A percentile compares a stretch with the other conserved stretches of the same genome.
phyloP scores from a whole-genome alignment of 441 rosid species.

The Theobroma grandiflorum region DNA sequence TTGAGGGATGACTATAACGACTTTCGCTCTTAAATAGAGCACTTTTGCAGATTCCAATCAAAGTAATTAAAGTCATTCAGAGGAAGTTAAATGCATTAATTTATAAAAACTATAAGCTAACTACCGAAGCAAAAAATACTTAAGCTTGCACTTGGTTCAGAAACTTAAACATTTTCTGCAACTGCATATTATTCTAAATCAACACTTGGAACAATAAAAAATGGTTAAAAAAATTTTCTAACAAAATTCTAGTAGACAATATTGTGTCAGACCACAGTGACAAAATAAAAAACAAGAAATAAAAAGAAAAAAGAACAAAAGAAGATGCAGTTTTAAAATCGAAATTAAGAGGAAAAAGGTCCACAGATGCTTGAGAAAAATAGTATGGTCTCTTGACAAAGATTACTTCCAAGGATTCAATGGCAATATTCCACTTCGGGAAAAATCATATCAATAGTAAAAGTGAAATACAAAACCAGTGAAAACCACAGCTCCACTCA shows the following conservation, averaged over 20 bases:
- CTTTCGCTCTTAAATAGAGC: conserved; percentile 21
- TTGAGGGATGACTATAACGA: conserved; percentile 17
- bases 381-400: neutral
- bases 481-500: neutral
- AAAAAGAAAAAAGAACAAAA: conserved; percentile 13
- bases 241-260: neutral
- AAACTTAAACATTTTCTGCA: conserved; percentile 13
- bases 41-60: neutral
- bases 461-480: neutral
- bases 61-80: neutral
- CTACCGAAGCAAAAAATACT: neutral
- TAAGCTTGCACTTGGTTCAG: conserved; percentile 5
- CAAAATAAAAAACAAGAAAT: conserved; percentile 22
- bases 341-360: conserved; percentile 1
- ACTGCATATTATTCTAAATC: neutral
- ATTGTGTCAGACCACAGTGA: conserved; percentile 1
- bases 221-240: neutral
- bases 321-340: conserved; percentile 2
- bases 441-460: neutral
- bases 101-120: conserved; percentile 15
- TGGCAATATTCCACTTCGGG: neutral
- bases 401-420: neutral
- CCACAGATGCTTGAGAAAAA: conserved; percentile 6
- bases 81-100: neutral
- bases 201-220: conserved; percentile 1